Conservation (phyloP, 768 basidiomycete genomes). For the Rhodotorula paludigena region DNA sequence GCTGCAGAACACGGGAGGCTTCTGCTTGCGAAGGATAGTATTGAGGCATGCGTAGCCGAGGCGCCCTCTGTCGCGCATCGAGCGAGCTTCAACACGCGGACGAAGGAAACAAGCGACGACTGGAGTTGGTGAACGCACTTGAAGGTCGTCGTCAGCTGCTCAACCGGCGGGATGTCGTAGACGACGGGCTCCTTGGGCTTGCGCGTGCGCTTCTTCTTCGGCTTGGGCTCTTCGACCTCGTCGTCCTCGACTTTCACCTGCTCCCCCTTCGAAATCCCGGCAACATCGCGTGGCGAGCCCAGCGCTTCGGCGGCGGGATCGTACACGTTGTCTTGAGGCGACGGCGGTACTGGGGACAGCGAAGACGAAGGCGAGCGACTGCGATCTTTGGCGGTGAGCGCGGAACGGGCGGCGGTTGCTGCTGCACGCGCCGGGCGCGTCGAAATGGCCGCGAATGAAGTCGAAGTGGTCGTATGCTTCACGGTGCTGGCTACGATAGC, state of each 20-base stretch:
- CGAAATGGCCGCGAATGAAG: background rate
- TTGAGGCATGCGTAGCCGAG: constrained; percentile 68
- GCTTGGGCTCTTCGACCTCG: background rate
- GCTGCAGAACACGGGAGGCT: constrained; percentile 70
- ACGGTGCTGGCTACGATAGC: background rate
- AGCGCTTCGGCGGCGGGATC: background rate
- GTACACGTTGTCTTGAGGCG: background rate
- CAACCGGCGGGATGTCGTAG: constrained; percentile 43
- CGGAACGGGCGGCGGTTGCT: constrained; percentile 19
- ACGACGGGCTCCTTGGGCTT: constrained; percentile 37
- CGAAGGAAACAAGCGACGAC: background rate
- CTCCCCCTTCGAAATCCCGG: background rate
- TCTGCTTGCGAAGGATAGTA: constrained; percentile 67
- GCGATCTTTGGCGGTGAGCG: constrained; percentile 5
- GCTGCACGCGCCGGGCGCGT: constrained; percentile 6
- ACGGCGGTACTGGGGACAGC: constrained; percentile 14
- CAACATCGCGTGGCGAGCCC: background rate
- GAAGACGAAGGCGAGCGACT: constrained; percentile 22
- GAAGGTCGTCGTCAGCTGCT: constrained; percentile 34
- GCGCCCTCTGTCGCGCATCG: constrained; percentile 11
- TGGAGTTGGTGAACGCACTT: constrained; percentile 15
- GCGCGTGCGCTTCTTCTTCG: constrained; percentile 26
- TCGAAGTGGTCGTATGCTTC: background rate
- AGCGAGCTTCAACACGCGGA: too few species aligned
- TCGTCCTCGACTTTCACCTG: background rate